A percentile compares a stretch with the other conserved stretches of the same genome.
Conservation (phyloP, 2,329 filamentous ascomycete species). For the Huntiella decipiens region DNA sequence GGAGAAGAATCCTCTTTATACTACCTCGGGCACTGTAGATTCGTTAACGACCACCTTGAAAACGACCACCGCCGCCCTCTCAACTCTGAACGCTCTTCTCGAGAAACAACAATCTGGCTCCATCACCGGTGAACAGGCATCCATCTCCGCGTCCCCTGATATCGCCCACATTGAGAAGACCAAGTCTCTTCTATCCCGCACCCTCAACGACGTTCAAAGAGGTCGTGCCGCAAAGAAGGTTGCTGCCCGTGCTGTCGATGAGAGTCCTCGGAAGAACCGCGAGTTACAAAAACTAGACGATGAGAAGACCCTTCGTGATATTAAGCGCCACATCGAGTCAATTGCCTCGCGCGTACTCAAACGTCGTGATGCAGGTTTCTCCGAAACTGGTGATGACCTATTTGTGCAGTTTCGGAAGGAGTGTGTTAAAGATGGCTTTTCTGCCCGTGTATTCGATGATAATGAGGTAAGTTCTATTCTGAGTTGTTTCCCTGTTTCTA, state of each 20-base stretch:
- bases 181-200: constrained; percentile 32
- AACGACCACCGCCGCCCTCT: constrained; percentile 32
- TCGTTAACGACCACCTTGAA: constrained; percentile 25
- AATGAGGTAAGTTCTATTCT: constrained; percentile 31
- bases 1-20: constrained; percentile 32
- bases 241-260: constrained; percentile 19
- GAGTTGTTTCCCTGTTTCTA: too few relatives aligned
- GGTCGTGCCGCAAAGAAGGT: constrained; percentile 25
- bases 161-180: constrained; percentile 30
- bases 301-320: constrained; percentile 4
- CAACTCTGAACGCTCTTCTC: constrained; percentile 34
- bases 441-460: constrained; percentile 24
- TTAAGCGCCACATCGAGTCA: constrained; percentile 25
- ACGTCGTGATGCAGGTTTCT: constrained; percentile 21
- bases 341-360: constrained; percentile 34
- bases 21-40: constrained; percentile 21
- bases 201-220: constrained; percentile 38
- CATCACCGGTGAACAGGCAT: constrained; percentile 13
- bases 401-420: constrained; percentile 42
- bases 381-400: constrained; percentile 30
- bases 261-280: constrained; percentile 26
- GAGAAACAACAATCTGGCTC: constrained; percentile 15
- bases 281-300: constrained; percentile 18
- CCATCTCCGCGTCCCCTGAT: constrained; percentile 17
- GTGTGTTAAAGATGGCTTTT: constrained; percentile 38